Base-by-base conservation (phyloP, 345 rosid genomes). In the Dimocarpus longan region DNA sequence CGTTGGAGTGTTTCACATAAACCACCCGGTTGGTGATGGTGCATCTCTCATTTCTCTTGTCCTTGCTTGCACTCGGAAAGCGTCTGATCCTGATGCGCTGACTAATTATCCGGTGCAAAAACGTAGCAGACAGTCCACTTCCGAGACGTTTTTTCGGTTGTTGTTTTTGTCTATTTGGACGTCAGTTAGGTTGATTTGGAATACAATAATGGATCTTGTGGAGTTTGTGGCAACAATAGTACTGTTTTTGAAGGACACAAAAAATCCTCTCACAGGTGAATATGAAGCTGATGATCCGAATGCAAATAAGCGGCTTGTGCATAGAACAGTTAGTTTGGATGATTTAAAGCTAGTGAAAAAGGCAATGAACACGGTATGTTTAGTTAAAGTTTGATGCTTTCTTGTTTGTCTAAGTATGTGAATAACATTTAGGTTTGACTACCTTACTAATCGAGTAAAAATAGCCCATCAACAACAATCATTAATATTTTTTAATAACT, bases 21-120 rank as follows among this genome's bases (percentile, higher is more conserved):
- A 90, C 86, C 95, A 93, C 79, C 88, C 93, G 0, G 16, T 91
- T 0, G 92, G 97, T 0, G 91, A 93, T 5, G 90, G 90, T 54
- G 82, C 81, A 65, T 93, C 94, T 40, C 92, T 91, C 18, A 88
- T 91, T 80, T 80, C 97, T 54, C 88, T 85, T 10, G 82, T 91
- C 28, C 79, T 92, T 11, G 92, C 91, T 0, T 84, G 87, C 84
- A 86, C 73, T 16, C 66, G 97, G 21, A 85, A 91, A 75, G 83
- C 91, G 0, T 84, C 89, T 0, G 85, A 93, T 76, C 94, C 91
- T 0, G 78, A 84, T 3, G 90, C 90, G 9, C 77, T 93, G 13
- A 98, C 98, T 2, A 90, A 69, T 50, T 70, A 91, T 72, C 97
- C 98, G 0, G 68, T 28, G 65, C 79, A 78, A 28, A 87, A n/a